Evolutionary conservation across 805 yeast genomes (phyloP).

Genomic region (Kodamaea leandrae): DNA sequence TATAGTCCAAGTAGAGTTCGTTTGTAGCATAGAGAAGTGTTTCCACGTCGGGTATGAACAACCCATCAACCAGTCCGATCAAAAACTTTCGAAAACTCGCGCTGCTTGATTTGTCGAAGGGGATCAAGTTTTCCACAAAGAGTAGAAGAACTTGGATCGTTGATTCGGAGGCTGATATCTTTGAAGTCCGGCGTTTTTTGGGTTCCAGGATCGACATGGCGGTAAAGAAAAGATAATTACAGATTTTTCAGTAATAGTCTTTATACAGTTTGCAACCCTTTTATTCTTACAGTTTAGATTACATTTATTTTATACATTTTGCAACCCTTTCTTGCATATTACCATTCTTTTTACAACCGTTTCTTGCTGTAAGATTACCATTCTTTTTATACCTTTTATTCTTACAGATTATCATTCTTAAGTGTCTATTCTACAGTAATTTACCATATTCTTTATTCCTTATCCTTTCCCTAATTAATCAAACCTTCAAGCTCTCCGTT

Average conservation of each 20-base stretch:
- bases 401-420: no score
- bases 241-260: no score
- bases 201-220: neutral
- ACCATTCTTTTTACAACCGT: no score
- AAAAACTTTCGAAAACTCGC: constrained; percentile 17
- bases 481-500: constrained; percentile 13
- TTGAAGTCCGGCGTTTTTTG: constrained; percentile 1
- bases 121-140: constrained; percentile 21
- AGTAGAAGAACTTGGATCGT: constrained; percentile 14
- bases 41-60: constrained; percentile 17
- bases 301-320: no score
- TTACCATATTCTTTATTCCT: neutral
- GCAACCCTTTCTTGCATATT: no score
- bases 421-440: neutral
- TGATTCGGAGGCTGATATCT: constrained; percentile 7
- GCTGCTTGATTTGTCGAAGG: constrained; percentile 17
- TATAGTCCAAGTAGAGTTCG: constrained; percentile 20
- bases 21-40: constrained; percentile 17
- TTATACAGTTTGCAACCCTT: no score
- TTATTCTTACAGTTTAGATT: no score
- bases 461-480: constrained; percentile 1
- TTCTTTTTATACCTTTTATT: no score
- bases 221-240: no score
- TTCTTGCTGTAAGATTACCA: no score
- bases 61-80: neutral